Conservation (phyloP, 208 protist species). For the Trypanosomatidae sp. region DNA sequence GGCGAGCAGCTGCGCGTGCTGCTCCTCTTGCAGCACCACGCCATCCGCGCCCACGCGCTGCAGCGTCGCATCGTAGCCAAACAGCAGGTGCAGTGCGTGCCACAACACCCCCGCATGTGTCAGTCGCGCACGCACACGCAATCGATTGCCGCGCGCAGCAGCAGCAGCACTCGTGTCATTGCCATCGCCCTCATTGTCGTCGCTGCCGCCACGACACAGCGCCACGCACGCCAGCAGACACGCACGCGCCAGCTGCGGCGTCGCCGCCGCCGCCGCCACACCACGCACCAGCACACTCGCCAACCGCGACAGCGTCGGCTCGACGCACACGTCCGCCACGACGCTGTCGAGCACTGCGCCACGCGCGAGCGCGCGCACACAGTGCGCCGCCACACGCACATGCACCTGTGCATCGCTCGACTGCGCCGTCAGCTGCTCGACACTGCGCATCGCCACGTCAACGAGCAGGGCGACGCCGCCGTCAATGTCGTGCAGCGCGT, state of each 20-base stretch:
- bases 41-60: conserved; percentile 38
- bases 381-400: conserved; percentile 41
- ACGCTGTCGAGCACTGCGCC: too few relatives aligned
- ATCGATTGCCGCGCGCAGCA: too few relatives aligned
- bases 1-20: conserved; percentile 69
- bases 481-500: conserved; percentile 89
- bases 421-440: conserved; percentile 44
- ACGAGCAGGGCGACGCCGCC: conserved; percentile 78
- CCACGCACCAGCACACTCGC: too few relatives aligned
- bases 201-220: too few relatives aligned
- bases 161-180: too few relatives aligned
- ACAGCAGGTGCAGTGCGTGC: conserved; percentile 73
- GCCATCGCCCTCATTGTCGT: too few relatives aligned
- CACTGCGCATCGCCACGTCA: conserved; percentile 47
- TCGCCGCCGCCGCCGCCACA: conserved; percentile 46
- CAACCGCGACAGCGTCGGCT: too few relatives aligned
- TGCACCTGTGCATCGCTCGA: conserved; percentile 24
- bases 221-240: conserved; percentile 65
- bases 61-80: conserved; percentile 87
- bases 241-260: conserved; percentile 43
- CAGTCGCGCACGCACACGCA: conserved; percentile 56
- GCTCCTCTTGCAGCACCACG: conserved; percentile 39
- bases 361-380: conserved; percentile 70
- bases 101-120: conserved; percentile 60
- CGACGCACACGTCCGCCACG: too few relatives aligned